Evolutionary conservation across 768 basidiomycete species (phyloP).

Genomic region (Austroboletus eburneus): DNA sequence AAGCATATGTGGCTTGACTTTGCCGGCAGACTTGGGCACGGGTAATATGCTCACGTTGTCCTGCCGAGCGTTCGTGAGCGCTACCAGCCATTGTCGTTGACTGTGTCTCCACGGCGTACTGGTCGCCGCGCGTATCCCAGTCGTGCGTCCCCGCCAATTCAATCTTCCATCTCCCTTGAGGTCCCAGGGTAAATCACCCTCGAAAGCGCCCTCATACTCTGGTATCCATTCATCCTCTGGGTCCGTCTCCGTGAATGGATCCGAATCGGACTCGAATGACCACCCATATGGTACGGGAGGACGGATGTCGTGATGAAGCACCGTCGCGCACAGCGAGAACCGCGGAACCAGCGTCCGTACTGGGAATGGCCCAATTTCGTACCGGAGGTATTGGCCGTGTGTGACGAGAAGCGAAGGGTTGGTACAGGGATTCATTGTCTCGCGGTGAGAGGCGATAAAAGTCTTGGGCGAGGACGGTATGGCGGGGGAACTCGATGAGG

Average conservation of each 20-base stretch:
- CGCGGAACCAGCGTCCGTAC: conserved; percentile 42
- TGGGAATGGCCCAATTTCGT: conserved; percentile 44
- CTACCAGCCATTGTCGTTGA: conserved; percentile 49
- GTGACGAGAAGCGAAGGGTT: conserved; percentile 34
- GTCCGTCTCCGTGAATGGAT: neutral
- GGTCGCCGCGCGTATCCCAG: conserved; percentile 49
- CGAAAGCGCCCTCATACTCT: conserved; percentile 23
- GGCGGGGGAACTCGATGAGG: neutral
- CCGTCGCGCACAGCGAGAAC: conserved; percentile 49
- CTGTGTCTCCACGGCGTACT: conserved; percentile 43
- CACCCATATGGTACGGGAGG: conserved; percentile 46
- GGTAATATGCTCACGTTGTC: conserved; percentile 38
- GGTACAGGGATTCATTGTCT: conserved; percentile 35
- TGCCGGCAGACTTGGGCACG: conserved; percentile 17
- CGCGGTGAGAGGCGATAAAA: conserved; percentile 35
- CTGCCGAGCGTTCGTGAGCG: conserved; percentile 37
- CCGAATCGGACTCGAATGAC: conserved; percentile 36
- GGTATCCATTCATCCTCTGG: neutral
- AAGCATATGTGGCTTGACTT: conserved; percentile 12
- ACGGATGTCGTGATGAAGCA: conserved; percentile 54
- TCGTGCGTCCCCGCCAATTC: conserved; percentile 73
- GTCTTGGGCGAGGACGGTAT: conserved; percentile 9
- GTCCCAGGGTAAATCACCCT: conserved; percentile 59
- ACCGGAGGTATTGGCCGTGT: conserved; percentile 52
- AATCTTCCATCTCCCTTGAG: conserved; percentile 57